These are phyloP conservation scores for Penicillium crystallinum DNA, from an alignment of 495 filamentous ascomycete genomes.

Conservation along the genomic window DNA sequence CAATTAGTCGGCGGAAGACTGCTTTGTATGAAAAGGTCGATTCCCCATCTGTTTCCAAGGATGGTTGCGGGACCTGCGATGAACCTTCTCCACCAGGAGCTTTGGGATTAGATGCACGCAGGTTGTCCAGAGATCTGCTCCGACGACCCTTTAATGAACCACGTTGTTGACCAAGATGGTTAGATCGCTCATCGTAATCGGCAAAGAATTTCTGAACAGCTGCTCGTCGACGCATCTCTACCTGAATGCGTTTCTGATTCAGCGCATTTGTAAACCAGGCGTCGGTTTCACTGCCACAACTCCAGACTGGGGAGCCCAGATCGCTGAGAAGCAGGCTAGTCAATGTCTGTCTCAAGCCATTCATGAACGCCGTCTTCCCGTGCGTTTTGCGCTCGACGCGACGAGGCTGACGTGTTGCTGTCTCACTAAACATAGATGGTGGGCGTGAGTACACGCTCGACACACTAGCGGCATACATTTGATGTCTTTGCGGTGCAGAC, in stretches of 20 bases:
- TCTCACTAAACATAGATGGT: constrained; percentile 44
- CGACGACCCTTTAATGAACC: constrained; percentile 21
- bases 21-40: constrained; percentile 61
- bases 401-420: constrained; percentile 26
- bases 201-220: constrained; percentile 46
- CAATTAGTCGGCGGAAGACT: constrained; percentile 73
- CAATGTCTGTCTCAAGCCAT: constrained; percentile 70
- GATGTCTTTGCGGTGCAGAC: constrained; percentile 68
- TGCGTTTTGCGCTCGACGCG: constrained; percentile 36
- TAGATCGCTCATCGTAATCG: constrained; percentile 34
- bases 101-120: background rate
- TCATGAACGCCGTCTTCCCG: constrained; percentile 63
- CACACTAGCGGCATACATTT: constrained; percentile 55
- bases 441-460: constrained; percentile 48
- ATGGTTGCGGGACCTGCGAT: background rate
- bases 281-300: constrained; percentile 85
- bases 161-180: constrained; percentile 20
- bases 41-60: constrained; percentile 9
- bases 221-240: constrained; percentile 60
- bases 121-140: constrained; percentile 33
- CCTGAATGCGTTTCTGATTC: constrained; percentile 71
- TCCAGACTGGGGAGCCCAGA: constrained; percentile 77
- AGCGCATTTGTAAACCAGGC: constrained; percentile 75
- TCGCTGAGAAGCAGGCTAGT: constrained; percentile 86
- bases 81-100: background rate